These are phyloP conservation scores for Primulina tabacum DNA, from an alignment of 257 asterid species.

Conservation along the genomic window DNA sequence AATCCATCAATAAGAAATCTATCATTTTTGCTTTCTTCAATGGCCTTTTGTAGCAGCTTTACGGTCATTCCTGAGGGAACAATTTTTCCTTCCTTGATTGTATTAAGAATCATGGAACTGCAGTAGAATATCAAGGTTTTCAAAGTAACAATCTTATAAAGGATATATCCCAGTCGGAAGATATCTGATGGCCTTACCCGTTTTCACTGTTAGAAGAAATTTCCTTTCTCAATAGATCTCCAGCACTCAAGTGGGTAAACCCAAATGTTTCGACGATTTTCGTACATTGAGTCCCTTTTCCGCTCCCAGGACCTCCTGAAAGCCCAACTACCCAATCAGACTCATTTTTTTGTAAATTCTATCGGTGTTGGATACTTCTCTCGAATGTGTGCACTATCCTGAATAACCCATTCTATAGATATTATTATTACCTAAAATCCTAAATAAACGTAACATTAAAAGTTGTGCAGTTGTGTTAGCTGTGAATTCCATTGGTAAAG, in stretches of 20 bases:
- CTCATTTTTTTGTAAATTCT: slow-evolving; percentile 12
- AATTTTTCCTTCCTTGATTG: slow-evolving; percentile 81
- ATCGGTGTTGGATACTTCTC: background rate
- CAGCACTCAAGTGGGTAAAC: slow-evolving; percentile 89
- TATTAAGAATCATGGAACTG: slow-evolving; percentile 78
- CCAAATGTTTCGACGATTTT: slow-evolving; percentile 70
- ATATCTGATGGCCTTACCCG: slow-evolving; percentile 47
- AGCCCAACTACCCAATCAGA: slow-evolving; percentile 29
- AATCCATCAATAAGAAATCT: slow-evolving; percentile 92
- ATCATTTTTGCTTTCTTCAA: slow-evolving; percentile 49
- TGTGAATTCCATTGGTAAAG: slow-evolving; percentile 10
- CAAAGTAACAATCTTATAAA: slow-evolving; percentile 15
- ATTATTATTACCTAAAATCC: slow-evolving; percentile 14
- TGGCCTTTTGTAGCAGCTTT: slow-evolving; percentile 66
- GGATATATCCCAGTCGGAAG: slow-evolving; percentile 14
- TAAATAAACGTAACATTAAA: background rate
- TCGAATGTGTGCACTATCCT: slow-evolving; percentile 7
- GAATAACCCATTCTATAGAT: slow-evolving; percentile 3
- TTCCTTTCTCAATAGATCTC: slow-evolving; percentile 87
- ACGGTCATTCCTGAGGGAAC: slow-evolving; percentile 96
- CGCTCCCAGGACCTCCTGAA: slow-evolving; percentile 98
- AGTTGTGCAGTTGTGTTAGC: background rate
- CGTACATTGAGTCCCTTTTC: slow-evolving; percentile 93
- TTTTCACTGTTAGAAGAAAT: slow-evolving; percentile 59
- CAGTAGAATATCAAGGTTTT: slow-evolving; percentile 25